Base-by-base conservation (phyloP, 257 asterid species). In the Pogostemon cablin region DNA sequence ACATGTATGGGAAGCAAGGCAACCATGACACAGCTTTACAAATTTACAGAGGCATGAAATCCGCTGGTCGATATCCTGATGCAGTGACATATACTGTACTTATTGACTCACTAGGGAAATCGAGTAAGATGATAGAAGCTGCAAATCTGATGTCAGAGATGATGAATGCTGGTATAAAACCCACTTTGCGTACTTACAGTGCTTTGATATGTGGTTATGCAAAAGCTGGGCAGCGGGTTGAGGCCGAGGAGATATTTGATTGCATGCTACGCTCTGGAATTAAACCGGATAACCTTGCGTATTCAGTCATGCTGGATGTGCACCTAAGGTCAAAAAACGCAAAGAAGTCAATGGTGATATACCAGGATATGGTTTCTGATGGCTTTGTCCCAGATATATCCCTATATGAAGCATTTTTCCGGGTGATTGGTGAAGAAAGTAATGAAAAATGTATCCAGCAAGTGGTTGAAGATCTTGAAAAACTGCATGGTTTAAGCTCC, bases 141-240 rank as follows among this genome's bases (percentile, higher is more conserved):
- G 92, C 87, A 64, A 59, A 78, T 67, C 83, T 91, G 83, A 89
- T 91, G 96, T 85, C 95, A 41, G 99, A 91, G 82, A 93, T 91
- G 99, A 82, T 91, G 64, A 77, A 91, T 78, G 64, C 84, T 6
- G 95, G 95, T 65, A 69, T 76, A 35, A 91, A 81, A 77, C 99
- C 99, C 39, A 86, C 93, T 17, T 62, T 93, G 71, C 90, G 86
- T 72, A 91, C 99, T 1, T 91, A 93, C 88, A 85, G 96, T 77
- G 98, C 96, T 63, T 81, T 93, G 82, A 87, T 93, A 68, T 93
- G 99, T 74, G 99, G 98, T 72, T 91, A 93, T 77, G 93, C 98
- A 47, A 91, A 85, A 80, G 77, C 86, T 49, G 98, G 99, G 44
- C 92, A 81, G 77, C 78, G 86, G 68, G 78, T 5, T 68, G 87